These are phyloP conservation scores for Colletotrichum salicis DNA, from an alignment of 2,329 filamentous ascomycete genomes.

Conservation along the genomic window DNA sequence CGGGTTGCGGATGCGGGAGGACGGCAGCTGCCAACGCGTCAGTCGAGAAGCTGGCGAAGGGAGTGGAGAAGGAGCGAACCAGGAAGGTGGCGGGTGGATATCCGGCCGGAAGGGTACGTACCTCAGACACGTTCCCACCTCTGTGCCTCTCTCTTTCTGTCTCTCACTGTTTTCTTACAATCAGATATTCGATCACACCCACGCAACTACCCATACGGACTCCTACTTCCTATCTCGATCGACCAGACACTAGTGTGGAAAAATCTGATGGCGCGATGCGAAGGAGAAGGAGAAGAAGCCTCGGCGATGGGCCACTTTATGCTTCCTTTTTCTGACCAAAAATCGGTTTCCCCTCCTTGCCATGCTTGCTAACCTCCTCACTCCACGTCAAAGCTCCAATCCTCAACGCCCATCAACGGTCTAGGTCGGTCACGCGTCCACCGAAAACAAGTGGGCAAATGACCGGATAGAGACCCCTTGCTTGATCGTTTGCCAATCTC, in stretches of 20 bases:
- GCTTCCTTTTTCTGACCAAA: not conserved
- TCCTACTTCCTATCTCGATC: not conserved
- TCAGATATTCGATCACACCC: not conserved
- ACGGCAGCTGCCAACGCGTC: not conserved
- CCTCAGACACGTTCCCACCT: not conserved
- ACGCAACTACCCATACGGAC: not conserved
- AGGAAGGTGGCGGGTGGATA: conserved; percentile 4
- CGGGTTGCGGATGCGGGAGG: not conserved
- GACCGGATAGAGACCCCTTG: not conserved
- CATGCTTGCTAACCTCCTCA: not conserved
- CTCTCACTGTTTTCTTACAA: not conserved
- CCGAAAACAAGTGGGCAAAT: not conserved
- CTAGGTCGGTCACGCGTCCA: not conserved
- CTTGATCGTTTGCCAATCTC: not conserved
- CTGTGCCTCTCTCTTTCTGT: not conserved
- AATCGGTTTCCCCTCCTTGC: not conserved
- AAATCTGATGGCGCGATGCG: not conserved
- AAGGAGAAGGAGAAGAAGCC: not conserved
- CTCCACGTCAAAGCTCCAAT: not conserved
- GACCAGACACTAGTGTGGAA: not conserved
- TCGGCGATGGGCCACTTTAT: not conserved
- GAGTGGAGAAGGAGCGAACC: not conserved
- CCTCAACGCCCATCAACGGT: not conserved
- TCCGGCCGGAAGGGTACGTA: not conserved
- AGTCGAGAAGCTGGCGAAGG: not conserved